Evolutionary conservation across 2,329 filamentous ascomycete genomes (phyloP), one percentile per base, ranked within the genome.

Genomic region (Calonectria montana): DNA sequence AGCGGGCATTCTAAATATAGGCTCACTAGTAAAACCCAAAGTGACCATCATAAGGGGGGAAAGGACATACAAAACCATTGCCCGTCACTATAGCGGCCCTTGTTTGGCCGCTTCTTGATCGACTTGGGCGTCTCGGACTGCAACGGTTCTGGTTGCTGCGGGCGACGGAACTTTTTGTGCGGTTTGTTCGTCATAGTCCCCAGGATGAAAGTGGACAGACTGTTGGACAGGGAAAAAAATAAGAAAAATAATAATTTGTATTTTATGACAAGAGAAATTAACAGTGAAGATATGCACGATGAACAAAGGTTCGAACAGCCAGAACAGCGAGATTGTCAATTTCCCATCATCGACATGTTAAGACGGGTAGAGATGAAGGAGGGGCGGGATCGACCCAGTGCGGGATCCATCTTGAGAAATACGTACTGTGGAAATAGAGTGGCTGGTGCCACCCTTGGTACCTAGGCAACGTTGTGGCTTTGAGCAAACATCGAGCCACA

Each of bases 71-170:
- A 70, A 80, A 83, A 83, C 82, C 83, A 85, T 48, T 80, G 67
- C 7, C 79, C 82, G 63, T 83, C 78, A 27, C 78, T 68, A 65
- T 77, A 84, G 45, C 79, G 70, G 27, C 84, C 83, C 65, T 82
- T 79, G 69, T 70, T 55, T 23, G 81, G 77, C 27, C 81, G 79
- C 64, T 81, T 82, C 74, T 79, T 83, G 12, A 75, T 64, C 7
- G 82, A 77, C 66, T 16, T 69, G 1, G 81, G 78, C 23, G 77
- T 79, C 43, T 74, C 64, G 2, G 79, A 72, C n/a, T 70, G 39
- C 29, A 45, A 70, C 31, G 71, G 43, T 21, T 37, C 18, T 12
- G 57, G 29, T 35, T 50, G 61, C 35, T 50, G 63, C 15, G 59
- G 37, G 31, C 21, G 67, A 29, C 67, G 67, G 43, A 31, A 65